Percentiles rank a stretch among this genome's conserved stretches.
phyloP scores from a whole-genome alignment of 2,329 filamentous ascomycete genomes.

The Pseudogymnoascus sp. region DNA sequence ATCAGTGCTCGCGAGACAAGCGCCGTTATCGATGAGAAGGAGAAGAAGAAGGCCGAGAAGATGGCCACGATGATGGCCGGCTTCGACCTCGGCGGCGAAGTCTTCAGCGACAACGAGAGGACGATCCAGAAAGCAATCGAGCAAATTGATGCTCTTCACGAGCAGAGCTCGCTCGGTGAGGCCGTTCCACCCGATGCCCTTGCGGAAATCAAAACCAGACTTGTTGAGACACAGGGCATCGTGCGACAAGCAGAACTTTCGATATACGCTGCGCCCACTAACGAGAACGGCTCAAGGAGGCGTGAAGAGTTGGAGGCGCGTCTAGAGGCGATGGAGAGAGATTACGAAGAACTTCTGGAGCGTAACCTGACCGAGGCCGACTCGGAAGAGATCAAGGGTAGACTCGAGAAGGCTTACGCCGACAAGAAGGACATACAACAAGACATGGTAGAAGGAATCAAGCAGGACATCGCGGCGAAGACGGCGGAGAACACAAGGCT shows the following conservation, averaged over 20 bases:
- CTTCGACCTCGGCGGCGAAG: conserved; percentile 85
- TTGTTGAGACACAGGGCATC: conserved; percentile 85
- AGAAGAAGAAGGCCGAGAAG: conserved; percentile 96
- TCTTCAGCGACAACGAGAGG: conserved; percentile 88
- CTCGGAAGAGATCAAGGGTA: conserved; percentile 73
- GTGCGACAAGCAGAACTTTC: conserved; percentile 88
- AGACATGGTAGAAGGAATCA: conserved; percentile 68
- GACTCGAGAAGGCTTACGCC: conserved; percentile 67
- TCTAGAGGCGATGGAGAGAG: conserved; percentile 63
- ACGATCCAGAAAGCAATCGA: conserved; percentile 77
- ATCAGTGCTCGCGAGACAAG: conserved; percentile 94
- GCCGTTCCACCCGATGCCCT: conserved; percentile 75
- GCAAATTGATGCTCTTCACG: conserved; percentile 69
- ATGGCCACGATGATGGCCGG: conserved; percentile 99
- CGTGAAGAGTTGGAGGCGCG: conserved; percentile 69
- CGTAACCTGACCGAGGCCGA: conserved; percentile 71
- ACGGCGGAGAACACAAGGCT: conserved; percentile 75
- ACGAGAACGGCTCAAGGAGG: conserved; percentile 57
- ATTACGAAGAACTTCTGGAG: conserved; percentile 76
- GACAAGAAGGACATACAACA: conserved; percentile 66
- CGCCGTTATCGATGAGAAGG: conserved; percentile 88
- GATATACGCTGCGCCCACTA: conserved; percentile 56
- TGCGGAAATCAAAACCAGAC: conserved; percentile 62
- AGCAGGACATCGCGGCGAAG: conserved; percentile 66
- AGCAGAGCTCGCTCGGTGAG: conserved; percentile 69